Conservation (phyloP, 768 basidiomycete genomes). For the Phlebiopsis gigantea region DNA sequence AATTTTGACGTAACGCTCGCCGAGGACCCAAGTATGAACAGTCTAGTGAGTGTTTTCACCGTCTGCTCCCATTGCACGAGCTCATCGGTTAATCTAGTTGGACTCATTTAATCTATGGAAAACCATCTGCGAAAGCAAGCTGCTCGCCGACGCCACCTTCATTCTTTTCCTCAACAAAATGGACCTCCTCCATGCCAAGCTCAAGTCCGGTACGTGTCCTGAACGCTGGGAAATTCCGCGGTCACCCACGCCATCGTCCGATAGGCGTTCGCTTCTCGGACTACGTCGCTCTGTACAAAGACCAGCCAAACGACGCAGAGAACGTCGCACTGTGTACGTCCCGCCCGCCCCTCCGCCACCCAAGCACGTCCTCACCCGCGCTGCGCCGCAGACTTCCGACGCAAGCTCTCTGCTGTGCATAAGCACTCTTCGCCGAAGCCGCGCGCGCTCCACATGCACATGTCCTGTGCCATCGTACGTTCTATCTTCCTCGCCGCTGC, state of each 20-base stretch:
- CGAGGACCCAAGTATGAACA: slow-evolving; percentile 54
- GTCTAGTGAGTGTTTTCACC: slow-evolving; percentile 39
- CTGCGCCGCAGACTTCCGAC: slow-evolving; percentile 40
- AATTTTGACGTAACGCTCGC: slow-evolving; percentile 60
- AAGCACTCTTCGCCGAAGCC: slow-evolving; percentile 41
- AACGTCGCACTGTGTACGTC: slow-evolving; percentile 49
- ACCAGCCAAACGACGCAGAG: slow-evolving; percentile 46
- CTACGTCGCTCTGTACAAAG: slow-evolving; percentile 50
- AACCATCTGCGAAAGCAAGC: slow-evolving; percentile 50
- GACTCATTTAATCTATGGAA: slow-evolving; percentile 60
- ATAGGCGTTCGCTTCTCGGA: slow-evolving; percentile 47
- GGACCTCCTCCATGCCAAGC: slow-evolving; percentile 52
- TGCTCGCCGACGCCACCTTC: slow-evolving; percentile 48
- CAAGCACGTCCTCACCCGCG: not conserved
- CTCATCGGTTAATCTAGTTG: slow-evolving; percentile 28
- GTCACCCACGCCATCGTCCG: too few species aligned
- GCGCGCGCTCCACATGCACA: slow-evolving; percentile 47
- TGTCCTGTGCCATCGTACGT: slow-evolving; percentile 56
- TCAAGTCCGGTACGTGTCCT: slow-evolving; percentile 29
- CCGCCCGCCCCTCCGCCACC: not conserved
- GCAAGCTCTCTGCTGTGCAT: slow-evolving; percentile 46
- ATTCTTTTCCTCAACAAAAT: slow-evolving; percentile 61
- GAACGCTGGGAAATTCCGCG: too few species aligned
- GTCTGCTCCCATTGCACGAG: not conserved
- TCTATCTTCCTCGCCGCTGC: not conserved